phyloP scores from a whole-genome alignment of 2,329 filamentous ascomycete species.

The Neopestalotiopsis rosae region DNA sequence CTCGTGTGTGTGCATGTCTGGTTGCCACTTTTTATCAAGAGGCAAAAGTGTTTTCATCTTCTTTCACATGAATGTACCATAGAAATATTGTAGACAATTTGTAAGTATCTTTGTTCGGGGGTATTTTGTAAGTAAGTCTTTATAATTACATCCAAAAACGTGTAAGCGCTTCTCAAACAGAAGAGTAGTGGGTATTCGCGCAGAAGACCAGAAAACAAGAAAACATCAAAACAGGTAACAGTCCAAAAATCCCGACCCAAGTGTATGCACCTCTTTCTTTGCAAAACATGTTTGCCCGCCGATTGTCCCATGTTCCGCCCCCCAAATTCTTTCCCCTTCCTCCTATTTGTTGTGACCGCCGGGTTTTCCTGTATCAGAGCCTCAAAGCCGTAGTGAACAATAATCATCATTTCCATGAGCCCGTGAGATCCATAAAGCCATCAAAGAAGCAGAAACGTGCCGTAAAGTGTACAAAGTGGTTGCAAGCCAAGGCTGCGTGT shows the following conservation, averaged over 20 bases:
- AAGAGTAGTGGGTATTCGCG: slow-evolving; percentile 2
- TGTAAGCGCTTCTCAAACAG: neutral
- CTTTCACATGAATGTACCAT: neutral
- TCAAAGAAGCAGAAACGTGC: slow-evolving; percentile 5
- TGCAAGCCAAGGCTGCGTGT: neutral
- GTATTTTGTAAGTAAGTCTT: slow-evolving; percentile 1
- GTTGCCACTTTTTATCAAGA: no score
- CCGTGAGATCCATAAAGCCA: slow-evolving; percentile 14
- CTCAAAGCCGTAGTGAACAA: neutral
- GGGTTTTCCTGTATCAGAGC: neutral
- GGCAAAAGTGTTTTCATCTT: neutral
- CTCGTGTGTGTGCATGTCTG: no score
- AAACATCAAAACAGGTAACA: neutral
- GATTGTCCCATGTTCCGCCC: neutral
- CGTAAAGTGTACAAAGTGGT: slow-evolving; percentile 15
- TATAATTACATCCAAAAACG: neutral
- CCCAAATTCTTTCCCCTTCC: neutral
- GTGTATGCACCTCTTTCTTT: slow-evolving; percentile 1
- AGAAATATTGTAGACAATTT: neutral
- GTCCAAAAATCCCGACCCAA: neutral
- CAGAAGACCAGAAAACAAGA: neutral
- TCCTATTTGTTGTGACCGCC: neutral
- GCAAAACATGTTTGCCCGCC: neutral
- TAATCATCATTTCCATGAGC: neutral
- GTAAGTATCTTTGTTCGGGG: neutral